Evolutionary conservation across 495 filamentous ascomycete species (phyloP).

Genomic region (Peziza echinospora): DNA sequence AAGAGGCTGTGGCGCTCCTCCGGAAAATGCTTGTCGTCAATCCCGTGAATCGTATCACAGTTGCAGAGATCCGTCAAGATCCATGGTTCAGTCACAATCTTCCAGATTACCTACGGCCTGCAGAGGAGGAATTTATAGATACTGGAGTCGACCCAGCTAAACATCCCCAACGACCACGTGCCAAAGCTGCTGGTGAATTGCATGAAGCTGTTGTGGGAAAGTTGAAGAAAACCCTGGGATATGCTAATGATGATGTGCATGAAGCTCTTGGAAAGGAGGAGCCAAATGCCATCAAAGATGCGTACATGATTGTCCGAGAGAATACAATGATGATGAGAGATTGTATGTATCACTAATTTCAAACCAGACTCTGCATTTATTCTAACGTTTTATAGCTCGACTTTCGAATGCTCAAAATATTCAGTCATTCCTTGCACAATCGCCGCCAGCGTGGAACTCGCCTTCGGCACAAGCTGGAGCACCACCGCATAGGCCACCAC

Average conservation of each 20-base stretch:
- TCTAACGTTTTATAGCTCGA: conserved; percentile 20
- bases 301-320: conserved; percentile 90
- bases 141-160: conserved; percentile 82
- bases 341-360: conserved; percentile 34
- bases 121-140: conserved; percentile 81
- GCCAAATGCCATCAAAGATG: conserved; percentile 94
- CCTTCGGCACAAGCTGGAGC: neutral
- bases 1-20: conserved; percentile 68
- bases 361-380: conserved; percentile 3
- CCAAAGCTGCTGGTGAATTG: conserved; percentile 63
- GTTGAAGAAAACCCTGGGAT: conserved; percentile 93
- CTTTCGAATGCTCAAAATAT: conserved; percentile 26
- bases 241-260: conserved; percentile 81
- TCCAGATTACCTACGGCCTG: conserved; percentile 62
- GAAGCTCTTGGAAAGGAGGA: conserved; percentile 79
- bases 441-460: conserved; percentile 27
- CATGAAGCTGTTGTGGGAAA: conserved; percentile 83
- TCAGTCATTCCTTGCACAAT: conserved; percentile 30
- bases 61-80: conserved; percentile 81
- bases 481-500: conserved; percentile 14
- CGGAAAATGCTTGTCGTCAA: conserved; percentile 88
- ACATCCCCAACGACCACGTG: conserved; percentile 55
- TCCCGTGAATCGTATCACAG: conserved; percentile 77
- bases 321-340: conserved; percentile 94
- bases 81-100: conserved; percentile 84